Conservation (phyloP, 2,329 filamentous ascomycete species). For the Gliomastix tumulicola region DNA sequence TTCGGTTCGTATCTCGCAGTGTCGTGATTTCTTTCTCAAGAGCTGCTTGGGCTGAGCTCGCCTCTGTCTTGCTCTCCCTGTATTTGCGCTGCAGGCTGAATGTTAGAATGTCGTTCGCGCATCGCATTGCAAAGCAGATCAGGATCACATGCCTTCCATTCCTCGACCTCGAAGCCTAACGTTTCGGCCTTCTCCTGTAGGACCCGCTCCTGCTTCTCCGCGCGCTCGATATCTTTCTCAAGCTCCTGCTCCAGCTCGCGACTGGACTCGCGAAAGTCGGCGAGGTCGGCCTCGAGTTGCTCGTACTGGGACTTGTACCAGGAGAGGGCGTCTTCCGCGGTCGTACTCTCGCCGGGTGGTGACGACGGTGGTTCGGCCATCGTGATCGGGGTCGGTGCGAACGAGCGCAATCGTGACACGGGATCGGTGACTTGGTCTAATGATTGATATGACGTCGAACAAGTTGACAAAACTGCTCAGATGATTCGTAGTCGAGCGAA, state of each 20-base stretch:
- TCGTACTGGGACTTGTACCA: conserved; percentile 98
- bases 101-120: no score
- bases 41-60: conserved; percentile 72
- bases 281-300: conserved; percentile 80
- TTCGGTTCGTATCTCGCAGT: conserved; percentile 76
- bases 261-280: conserved; percentile 90
- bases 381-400: not conserved
- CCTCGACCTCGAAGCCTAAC: conserved; percentile 83
- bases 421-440: no score
- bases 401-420: not conserved
- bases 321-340: conserved; percentile 67
- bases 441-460: no score
- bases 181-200: conserved; percentile 83
- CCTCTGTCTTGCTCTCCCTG: conserved; percentile 88
- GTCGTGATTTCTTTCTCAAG: conserved; percentile 95
- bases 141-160: conserved; percentile 96
- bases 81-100: conserved; percentile 67
- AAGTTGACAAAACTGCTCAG: no score
- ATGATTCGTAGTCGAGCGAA: no score
- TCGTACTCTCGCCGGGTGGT: conserved; percentile 47
- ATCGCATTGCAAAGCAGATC: no score
- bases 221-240: conserved; percentile 91
- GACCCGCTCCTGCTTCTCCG: conserved; percentile 84
- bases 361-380: conserved; percentile 59
- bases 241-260: conserved; percentile 90